phyloP scores from a whole-genome alignment of 2,329 filamentous ascomycete species.

The Metarhizium album region DNA sequence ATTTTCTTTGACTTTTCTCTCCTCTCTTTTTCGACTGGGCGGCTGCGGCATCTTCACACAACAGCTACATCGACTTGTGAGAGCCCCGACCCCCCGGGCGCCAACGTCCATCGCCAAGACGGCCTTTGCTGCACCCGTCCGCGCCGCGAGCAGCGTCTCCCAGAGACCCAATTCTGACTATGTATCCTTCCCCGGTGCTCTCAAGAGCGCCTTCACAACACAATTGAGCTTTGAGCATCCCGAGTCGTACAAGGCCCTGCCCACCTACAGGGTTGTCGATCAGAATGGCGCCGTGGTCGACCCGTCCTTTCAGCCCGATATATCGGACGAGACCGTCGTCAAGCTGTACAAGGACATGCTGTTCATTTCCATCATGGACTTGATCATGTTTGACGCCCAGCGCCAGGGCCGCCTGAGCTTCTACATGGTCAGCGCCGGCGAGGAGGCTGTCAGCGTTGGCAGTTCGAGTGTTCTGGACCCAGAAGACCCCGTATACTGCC shows the following conservation, averaged over 20 bases:
- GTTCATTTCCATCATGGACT: slow-evolving; percentile 73
- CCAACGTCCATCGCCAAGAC: slow-evolving; percentile 11
- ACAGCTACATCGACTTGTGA: background rate
- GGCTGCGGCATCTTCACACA: background rate
- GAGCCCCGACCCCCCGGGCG: slow-evolving; percentile 6
- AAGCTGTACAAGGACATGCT: slow-evolving; percentile 58
- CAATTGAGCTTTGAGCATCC: slow-evolving; percentile 68
- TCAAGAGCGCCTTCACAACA: slow-evolving; percentile 87
- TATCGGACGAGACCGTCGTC: slow-evolving; percentile 51
- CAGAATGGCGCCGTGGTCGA: slow-evolving; percentile 81
- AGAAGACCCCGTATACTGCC: slow-evolving; percentile 85
- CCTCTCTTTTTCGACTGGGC: background rate
- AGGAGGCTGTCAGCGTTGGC: slow-evolving; percentile 88
- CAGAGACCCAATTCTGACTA: slow-evolving; percentile 44
- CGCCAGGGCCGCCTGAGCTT: slow-evolving; percentile 88
- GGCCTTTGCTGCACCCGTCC: slow-evolving; percentile 15
- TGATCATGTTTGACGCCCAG: slow-evolving; percentile 97
- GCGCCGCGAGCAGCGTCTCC: slow-evolving; percentile 39
- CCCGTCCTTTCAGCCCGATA: slow-evolving; percentile 54
- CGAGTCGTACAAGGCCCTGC: slow-evolving; percentile 61
- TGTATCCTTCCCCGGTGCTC: slow-evolving; percentile 80
- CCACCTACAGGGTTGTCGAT: slow-evolving; percentile 86
- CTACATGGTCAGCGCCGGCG: slow-evolving; percentile 93
- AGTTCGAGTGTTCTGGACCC: slow-evolving; percentile 73
- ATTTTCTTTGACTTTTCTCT: background rate